Evolutionary conservation across 2,329 filamentous ascomycete species (phyloP), one percentile per base, ranked within the genome.

Genomic region (Tolypocladium endophyticum): DNA sequence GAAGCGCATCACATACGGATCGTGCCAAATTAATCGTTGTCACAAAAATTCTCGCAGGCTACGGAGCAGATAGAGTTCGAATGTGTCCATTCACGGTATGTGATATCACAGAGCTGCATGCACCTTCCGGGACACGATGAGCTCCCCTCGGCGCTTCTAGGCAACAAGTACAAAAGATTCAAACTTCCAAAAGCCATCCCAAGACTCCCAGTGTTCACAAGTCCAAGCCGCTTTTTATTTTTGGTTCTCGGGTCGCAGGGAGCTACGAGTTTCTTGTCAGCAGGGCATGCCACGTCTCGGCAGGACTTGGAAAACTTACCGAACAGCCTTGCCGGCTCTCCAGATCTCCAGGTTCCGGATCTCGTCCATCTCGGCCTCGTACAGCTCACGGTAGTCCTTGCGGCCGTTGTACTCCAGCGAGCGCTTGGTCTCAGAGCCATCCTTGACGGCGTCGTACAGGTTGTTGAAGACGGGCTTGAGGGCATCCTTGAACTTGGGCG

Each of bases 401-500:
- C 95, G 91, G 75, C 89, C 84, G 85, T 97, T 97, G 86, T 95
- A 99, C 73, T 97, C 92, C 73, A 99, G 88, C 63, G 91, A 94
- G 78, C 94, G 87, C 87, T 94, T 82, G 72, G 94, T 99, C 88
- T 99, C 94, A 73, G 85, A 87, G 74, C 94, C 94, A 71, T 92
- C 86, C 78, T 86, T 86, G 74, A 99, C 94, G 64, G 89, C 87
- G 79, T 95, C 88, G 82, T 99, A 99, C 63, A 99, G 88, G 72
- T 90, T 84, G 81, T 97, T 93, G 86, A 99, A 99, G 74, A 99
- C 89, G 72, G 94, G 94, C 89, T 97, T 97, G 74, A 99, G 86
- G 74, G 89, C 92, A 69, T 93, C 89, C 89, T 97, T 97, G 91
- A 99, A 99, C 75, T 84, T 85, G 77, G 88, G 87, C 75, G 88